Percentiles rank a stretch among this genome's conserved stretches.
phyloP scores from a whole-genome alignment of 1,139 yeast genomes.

The Pichia sp. region DNA sequence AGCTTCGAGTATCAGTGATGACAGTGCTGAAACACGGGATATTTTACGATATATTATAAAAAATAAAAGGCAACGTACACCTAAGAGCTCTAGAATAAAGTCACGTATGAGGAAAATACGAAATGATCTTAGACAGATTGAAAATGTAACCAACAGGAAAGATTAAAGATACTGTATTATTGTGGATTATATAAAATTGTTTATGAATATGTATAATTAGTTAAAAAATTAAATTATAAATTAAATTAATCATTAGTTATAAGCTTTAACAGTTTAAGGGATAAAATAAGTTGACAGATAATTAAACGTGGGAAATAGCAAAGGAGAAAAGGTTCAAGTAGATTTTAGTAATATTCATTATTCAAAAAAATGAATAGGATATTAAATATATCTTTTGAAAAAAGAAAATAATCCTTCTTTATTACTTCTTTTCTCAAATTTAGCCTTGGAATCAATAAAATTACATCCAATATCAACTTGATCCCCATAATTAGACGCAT shows the following conservation, averaged over 20 bases:
- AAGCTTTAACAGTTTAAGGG: too few relatives aligned
- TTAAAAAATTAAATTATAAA: not conserved
- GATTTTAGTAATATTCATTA: not conserved
- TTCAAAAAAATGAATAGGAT: conserved; percentile 1
- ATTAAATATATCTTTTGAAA: conserved; percentile 25
- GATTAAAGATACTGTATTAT: not conserved
- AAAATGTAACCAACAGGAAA: conserved; percentile 3
- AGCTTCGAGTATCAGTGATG: too few relatives aligned
- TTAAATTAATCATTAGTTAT: not conserved
- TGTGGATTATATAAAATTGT: not conserved
- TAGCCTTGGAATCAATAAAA: conserved; percentile 22
- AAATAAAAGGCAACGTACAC: not conserved
- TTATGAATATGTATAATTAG: not conserved
- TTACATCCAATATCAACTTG: conserved; percentile 38
- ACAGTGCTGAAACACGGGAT: conserved; percentile 8
- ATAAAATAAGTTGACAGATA: too few relatives aligned
- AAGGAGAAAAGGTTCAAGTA: too few relatives aligned
- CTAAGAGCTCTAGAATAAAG: not conserved
- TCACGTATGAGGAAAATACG: conserved; percentile 1
- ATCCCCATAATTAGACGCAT: conserved; percentile 38
- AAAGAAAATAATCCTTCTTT: conserved; percentile 14
- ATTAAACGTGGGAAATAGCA: too few relatives aligned
- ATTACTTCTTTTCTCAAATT: conserved; percentile 27
- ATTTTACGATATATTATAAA: conserved; percentile 7
- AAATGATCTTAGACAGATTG: conserved; percentile 6